Percentiles rank a stretch among this genome's conserved stretches.
These are phyloP conservation scores for Cryptosporidium bovis DNA, from an alignment of 169 alveolate species.

Conservation along the genomic window DNA sequence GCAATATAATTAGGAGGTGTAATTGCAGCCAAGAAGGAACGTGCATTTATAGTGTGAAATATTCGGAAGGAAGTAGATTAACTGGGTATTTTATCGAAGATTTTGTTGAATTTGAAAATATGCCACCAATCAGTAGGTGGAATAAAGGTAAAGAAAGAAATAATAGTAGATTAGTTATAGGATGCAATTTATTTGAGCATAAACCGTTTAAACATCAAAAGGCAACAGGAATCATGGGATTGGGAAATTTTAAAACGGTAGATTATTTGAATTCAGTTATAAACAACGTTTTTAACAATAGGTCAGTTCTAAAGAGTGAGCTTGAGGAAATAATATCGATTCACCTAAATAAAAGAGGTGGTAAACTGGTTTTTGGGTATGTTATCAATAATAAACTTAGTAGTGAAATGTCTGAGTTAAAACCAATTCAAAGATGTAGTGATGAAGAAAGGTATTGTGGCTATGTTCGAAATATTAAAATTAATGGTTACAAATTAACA, in stretches of 20 bases:
- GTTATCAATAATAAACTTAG: background rate
- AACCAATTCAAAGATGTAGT: constrained; percentile 9
- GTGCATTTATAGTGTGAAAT: constrained; percentile 76
- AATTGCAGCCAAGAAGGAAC: constrained; percentile 30
- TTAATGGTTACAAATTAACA: background rate
- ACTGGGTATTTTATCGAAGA: constrained; percentile 78
- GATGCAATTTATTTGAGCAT: constrained; percentile 78
- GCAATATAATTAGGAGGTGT: background rate
- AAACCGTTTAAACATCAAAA: constrained; percentile 74
- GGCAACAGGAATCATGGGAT: constrained; percentile 80
- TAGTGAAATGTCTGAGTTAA: background rate
- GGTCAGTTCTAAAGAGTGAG: background rate
- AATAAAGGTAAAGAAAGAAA: background rate
- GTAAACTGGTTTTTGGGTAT: constrained; percentile 45
- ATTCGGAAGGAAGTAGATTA: constrained; percentile 79
- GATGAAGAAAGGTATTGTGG: constrained; percentile 60
- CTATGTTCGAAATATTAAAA: constrained; percentile 5
- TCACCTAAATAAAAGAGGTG: constrained; percentile 10
- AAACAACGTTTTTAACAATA: background rate
- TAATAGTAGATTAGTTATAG: constrained; percentile 40
- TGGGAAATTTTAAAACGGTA: constrained; percentile 30
- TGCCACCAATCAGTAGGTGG: background rate
- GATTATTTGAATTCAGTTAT: background rate
- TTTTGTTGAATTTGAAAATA: constrained; percentile 56
- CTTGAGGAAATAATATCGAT: constrained; percentile 28